phyloP scores from a whole-genome alignment of 2,329 filamentous ascomycete genomes.

The Alternaria infectoria region DNA sequence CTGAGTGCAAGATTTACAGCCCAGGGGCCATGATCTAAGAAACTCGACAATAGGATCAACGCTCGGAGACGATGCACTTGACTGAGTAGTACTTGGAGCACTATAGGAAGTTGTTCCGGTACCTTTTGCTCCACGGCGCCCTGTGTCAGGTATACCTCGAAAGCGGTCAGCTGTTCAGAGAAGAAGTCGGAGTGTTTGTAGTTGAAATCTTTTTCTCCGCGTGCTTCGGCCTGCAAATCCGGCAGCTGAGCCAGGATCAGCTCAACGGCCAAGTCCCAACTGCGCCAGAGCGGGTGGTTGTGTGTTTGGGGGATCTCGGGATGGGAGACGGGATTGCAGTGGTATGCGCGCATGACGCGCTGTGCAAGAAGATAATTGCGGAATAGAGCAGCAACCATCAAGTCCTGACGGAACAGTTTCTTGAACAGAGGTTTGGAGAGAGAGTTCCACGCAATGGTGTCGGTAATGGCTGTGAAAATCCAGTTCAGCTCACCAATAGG shows the following conservation, averaged over 20 bases:
- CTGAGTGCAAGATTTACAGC: conserved; percentile 97
- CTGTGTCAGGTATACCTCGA: conserved; percentile 90
- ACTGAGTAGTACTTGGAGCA: conserved; percentile 92
- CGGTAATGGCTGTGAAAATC: conserved; percentile 99
- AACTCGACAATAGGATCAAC: conserved; percentile 88
- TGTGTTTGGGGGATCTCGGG: conserved; percentile 93
- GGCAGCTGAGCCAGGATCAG: conserved; percentile 91
- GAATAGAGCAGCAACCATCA: conserved; percentile 98
- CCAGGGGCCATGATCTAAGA: conserved; percentile 95
- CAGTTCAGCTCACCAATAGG: conserved; percentile 96
- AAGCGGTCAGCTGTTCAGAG: conserved; percentile 93
- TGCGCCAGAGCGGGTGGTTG: conserved; percentile 93
- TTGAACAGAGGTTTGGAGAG: conserved; percentile 89
- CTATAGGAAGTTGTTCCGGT: conserved; percentile 93
- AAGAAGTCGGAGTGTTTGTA: conserved; percentile 97
- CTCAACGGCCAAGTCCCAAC: conserved; percentile 96
- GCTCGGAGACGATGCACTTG: conserved; percentile 93
- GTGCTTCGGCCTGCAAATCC: conserved; percentile 76
- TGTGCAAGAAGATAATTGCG: conserved; percentile 95
- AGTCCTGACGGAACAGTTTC: conserved; percentile 94
- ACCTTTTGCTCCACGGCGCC: conserved; percentile 84
- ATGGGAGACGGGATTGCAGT: conserved; percentile 91
- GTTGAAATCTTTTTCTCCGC: conserved; percentile 79
- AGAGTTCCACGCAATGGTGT: conserved; percentile 98
- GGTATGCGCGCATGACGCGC: conserved; percentile 93